Evolutionary conservation across 2,329 filamentous ascomycete genomes (phyloP), one percentile per base, ranked within the genome.

Genomic region (Hymenotorrendiella dingleyae): DNA sequence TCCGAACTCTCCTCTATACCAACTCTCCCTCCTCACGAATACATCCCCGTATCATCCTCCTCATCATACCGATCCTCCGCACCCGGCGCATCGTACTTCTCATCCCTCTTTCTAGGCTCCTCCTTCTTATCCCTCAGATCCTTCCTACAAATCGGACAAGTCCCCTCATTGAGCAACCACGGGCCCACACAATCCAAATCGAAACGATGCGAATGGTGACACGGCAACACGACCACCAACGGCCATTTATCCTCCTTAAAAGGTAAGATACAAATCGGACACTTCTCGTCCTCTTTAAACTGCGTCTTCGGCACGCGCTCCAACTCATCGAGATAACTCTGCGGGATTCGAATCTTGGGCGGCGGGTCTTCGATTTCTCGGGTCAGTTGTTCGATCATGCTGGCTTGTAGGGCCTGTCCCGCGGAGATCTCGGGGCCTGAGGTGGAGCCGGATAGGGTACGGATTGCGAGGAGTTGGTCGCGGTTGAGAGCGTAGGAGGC

Each of bases 151-250:
- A 82, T 67, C 28, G 79, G 79, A 58, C 79, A 83, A 23, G 70
- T 80, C 27, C 79, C 79, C 62, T 82, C 80, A 54, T 75, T 71
- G 59, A 72, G 65, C 58, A 84, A 59, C 80, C 80, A 84, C 6
- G 80, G 79, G 3, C 71, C 74, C 2, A 83, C 77, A 54, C 80
- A 84, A 64, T 84, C 80, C n/a, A 83, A 62, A 54, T 84, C 80
- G 57, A 80, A 83, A 37, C 64, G 64, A 60, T 84, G 80, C 29
- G 61, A 65, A 23, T 67, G 68, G 54, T 78, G 67, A 58, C 80
- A 84, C 29, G 78, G 78, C 55, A 84, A 67, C 66, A 79, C 71
- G 21, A 83, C 80, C 10, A 83, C 78, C 2, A 84, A 66, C 42
- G 72, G 75, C 57, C 77, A 81, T 53, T 67, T 64, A 55, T 84